Evolutionary conservation across 177 flowering plant species (phyloP).

Genomic region (Vitis hybrid): DNA sequence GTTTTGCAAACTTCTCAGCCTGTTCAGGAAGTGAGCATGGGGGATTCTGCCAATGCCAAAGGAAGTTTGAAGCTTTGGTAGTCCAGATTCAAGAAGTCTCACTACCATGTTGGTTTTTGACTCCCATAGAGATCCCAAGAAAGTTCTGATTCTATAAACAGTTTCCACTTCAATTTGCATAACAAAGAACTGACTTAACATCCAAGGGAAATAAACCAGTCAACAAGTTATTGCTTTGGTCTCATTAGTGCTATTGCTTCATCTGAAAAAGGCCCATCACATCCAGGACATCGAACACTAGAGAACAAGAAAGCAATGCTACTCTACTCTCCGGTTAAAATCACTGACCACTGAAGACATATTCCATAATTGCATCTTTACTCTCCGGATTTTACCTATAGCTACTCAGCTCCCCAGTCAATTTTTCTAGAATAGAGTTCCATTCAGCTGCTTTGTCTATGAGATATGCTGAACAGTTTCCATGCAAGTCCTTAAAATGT

Average conservation of each 20-base stretch:
- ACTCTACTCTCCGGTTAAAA: conserved; percentile 89
- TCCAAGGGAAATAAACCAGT: neutral
- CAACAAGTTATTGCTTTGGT: conserved; percentile 34
- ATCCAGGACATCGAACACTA: conserved; percentile 96
- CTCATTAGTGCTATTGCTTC: conserved; percentile 97
- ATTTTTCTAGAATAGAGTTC: conserved; percentile 26
- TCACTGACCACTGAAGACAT: conserved; percentile 98
- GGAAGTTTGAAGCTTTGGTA: conserved; percentile 76
- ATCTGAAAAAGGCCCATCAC: conserved; percentile 81
- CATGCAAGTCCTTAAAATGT: conserved; percentile 26
- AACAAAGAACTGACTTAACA: neutral
- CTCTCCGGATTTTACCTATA: too few relatives aligned
- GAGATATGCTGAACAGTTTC: conserved; percentile 21
- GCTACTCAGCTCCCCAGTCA: conserved; percentile 19
- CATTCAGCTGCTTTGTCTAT: conserved; percentile 42
- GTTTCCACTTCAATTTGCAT: conserved; percentile 94
- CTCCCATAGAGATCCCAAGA: conserved; percentile 97
- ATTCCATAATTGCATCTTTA: conserved; percentile 71
- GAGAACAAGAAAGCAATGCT: conserved; percentile 90
- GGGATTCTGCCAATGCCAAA: conserved; percentile 69
- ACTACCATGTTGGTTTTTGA: conserved; percentile 69
- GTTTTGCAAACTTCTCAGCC: conserved; percentile 81
- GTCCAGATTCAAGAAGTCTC: conserved; percentile 81
- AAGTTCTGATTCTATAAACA: conserved; percentile 90
- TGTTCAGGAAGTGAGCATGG: conserved; percentile 51